These are phyloP conservation scores for Pseudevernia furfuracea DNA, from an alignment of 495 filamentous ascomycete genomes.

Conservation along the genomic window DNA sequence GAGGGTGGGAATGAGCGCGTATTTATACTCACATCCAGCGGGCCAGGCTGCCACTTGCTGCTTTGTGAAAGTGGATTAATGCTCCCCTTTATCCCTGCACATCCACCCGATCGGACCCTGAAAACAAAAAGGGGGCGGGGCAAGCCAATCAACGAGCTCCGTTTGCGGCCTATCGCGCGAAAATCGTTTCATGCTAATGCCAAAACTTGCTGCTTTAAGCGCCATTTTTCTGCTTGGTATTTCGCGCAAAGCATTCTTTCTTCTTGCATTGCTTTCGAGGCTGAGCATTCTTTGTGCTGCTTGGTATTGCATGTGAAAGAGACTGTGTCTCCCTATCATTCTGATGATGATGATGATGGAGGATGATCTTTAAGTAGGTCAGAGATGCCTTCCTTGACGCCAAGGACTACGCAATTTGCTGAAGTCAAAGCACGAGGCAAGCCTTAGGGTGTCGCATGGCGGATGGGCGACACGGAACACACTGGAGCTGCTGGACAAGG, in stretches of 20 bases:
- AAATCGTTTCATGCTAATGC: slow-evolving; percentile 7
- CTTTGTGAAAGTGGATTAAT: background rate
- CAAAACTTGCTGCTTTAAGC: slow-evolving; percentile 15
- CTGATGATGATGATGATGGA: background rate
- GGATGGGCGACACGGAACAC: background rate
- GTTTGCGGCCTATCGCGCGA: slow-evolving; percentile 14
- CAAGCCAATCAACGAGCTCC: slow-evolving; percentile 1
- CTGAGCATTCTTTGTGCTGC: background rate
- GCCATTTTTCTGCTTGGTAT: slow-evolving; percentile 6
- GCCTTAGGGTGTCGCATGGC: background rate
- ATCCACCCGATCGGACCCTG: slow-evolving; percentile 5
- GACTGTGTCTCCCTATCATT: no score
- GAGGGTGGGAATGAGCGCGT: slow-evolving; percentile 5
- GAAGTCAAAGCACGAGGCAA: background rate
- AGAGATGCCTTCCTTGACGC: background rate
- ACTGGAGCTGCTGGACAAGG: background rate
- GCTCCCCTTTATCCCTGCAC: slow-evolving; percentile 5
- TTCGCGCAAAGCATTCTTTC: background rate
- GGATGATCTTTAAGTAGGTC: background rate
- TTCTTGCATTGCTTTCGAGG: background rate
- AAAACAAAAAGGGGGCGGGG: slow-evolving; percentile 10
- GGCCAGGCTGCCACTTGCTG: slow-evolving; percentile 13
- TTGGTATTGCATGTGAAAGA: background rate
- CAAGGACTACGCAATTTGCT: background rate
- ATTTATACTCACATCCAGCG: slow-evolving; percentile 11